Evolutionary conservation across 108 stramenopile genomes (phyloP).

Genomic region (Cyclotella baltica): DNA sequence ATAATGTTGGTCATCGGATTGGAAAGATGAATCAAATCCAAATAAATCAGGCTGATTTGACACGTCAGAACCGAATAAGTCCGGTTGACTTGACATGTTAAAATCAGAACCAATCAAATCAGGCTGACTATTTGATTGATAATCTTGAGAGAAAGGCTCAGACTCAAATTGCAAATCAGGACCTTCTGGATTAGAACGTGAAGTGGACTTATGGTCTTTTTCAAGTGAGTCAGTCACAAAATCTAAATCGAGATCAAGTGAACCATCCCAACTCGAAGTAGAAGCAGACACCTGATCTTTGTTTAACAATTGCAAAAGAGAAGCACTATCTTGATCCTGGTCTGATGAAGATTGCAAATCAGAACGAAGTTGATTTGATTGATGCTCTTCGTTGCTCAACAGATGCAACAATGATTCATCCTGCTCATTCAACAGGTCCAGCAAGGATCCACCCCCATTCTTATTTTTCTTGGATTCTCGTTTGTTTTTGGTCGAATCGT

Average conservation of each 20-base stretch:
- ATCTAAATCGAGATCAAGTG: no score
- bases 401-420: not conserved
- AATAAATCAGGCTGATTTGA: not conserved
- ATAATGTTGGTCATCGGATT: not conserved
- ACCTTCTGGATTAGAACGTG: no score
- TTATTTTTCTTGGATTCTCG: not conserved
- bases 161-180: no score
- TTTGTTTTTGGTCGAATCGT: not conserved
- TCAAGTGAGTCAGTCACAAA: no score
- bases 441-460: constrained; percentile 25
- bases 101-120: no score
- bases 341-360: no score
- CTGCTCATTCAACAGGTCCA: constrained; percentile 16
- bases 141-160: no score
- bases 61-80: not conserved
- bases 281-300: not conserved
- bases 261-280: no score
- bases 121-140: no score
- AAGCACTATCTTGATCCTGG: not conserved
- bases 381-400: not conserved
- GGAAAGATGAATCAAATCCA: not conserved
- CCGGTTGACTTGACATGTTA: not conserved
- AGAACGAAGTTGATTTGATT: no score
- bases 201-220: no score
- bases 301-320: constrained; percentile 4